phyloP scores from a whole-genome alignment of 345 rosid species.

The Eucalyptus regnans region DNA sequence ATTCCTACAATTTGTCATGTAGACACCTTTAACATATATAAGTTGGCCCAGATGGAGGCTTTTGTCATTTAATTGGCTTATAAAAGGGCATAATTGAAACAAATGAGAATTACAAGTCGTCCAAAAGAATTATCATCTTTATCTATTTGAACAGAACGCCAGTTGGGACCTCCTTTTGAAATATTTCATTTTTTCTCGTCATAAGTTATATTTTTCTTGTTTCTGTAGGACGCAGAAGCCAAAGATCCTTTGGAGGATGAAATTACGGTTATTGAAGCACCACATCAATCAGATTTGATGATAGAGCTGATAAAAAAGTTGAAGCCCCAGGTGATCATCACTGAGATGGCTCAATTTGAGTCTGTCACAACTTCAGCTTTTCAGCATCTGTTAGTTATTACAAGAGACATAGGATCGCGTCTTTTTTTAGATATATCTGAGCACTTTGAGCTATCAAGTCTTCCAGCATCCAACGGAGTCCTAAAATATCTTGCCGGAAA shows the following conservation, averaged over 20 bases:
- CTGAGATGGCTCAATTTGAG: slow-evolving; percentile 87
- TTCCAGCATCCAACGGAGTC: too few relatives aligned
- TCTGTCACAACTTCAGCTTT: slow-evolving; percentile 85
- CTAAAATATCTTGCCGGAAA: too few relatives aligned
- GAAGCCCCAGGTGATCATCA: slow-evolving; percentile 79
- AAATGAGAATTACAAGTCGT: neutral
- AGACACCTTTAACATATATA: too few relatives aligned
- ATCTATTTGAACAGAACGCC: neutral
- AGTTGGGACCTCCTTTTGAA: neutral
- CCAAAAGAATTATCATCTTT: neutral
- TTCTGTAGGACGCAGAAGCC: slow-evolving; percentile 29
- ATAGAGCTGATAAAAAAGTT: slow-evolving; percentile 77
- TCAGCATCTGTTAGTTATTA: slow-evolving; percentile 69
- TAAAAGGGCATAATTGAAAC: too few relatives aligned
- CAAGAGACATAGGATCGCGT: neutral
- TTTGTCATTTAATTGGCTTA: too few relatives aligned
- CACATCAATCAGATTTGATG: slow-evolving; percentile 83
- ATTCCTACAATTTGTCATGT: too few relatives aligned
- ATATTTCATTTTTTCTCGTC: neutral
- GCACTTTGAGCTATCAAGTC: too few relatives aligned
- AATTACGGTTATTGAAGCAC: slow-evolving; percentile 85
- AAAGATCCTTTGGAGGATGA: slow-evolving; percentile 30
- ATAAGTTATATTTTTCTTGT: neutral
- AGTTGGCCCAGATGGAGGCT: too few relatives aligned
- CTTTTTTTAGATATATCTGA: too few relatives aligned